Conservation (phyloP, 2,329 filamentous ascomycete species). For the Grosmannia clavigera region DNA sequence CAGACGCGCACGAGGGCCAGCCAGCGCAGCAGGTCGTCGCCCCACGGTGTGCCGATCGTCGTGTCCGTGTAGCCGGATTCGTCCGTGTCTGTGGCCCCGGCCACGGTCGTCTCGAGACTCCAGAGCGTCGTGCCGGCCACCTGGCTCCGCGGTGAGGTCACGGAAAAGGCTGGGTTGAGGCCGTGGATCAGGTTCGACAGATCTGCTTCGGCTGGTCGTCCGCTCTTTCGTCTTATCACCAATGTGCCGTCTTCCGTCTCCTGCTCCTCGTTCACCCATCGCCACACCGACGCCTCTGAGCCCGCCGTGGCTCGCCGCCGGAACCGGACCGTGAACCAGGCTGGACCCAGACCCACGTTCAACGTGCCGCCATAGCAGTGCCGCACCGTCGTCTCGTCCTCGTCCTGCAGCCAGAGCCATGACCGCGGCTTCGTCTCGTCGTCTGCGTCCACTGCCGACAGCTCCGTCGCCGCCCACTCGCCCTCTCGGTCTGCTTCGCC, state of each 20-base stretch:
- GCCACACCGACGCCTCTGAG: slow-evolving; percentile 45
- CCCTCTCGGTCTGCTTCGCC: neutral
- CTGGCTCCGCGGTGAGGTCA: slow-evolving; percentile 47
- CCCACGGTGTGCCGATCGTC: slow-evolving; percentile 51
- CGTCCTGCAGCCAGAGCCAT: slow-evolving; percentile 29
- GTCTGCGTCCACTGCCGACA: slow-evolving; percentile 17
- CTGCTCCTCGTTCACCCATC: slow-evolving; percentile 56
- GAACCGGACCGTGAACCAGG: slow-evolving; percentile 63
- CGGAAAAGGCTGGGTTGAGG: slow-evolving; percentile 42
- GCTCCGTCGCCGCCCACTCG: slow-evolving; percentile 38
- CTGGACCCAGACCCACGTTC: slow-evolving; percentile 26
- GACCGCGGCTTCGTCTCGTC: slow-evolving; percentile 14
- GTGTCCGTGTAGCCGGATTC: slow-evolving; percentile 42
- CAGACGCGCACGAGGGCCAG: slow-evolving; percentile 71
- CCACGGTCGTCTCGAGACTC: slow-evolving; percentile 48
- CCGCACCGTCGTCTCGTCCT: slow-evolving; percentile 20
- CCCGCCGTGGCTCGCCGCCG: slow-evolving; percentile 22
- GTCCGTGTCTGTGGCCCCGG: slow-evolving; percentile 30
- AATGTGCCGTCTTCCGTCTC: slow-evolving; percentile 51
- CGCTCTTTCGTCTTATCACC: slow-evolving; percentile 29
- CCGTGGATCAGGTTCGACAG: slow-evolving; percentile 39
- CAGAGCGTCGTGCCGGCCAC: slow-evolving; percentile 58
- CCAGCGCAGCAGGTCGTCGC: slow-evolving; percentile 42
- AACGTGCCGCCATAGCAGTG: slow-evolving; percentile 45
- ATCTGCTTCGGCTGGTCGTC: neutral